Evolutionary conservation across 345 rosid genomes (phyloP).

Genomic region (Lepidium africanum): DNA sequence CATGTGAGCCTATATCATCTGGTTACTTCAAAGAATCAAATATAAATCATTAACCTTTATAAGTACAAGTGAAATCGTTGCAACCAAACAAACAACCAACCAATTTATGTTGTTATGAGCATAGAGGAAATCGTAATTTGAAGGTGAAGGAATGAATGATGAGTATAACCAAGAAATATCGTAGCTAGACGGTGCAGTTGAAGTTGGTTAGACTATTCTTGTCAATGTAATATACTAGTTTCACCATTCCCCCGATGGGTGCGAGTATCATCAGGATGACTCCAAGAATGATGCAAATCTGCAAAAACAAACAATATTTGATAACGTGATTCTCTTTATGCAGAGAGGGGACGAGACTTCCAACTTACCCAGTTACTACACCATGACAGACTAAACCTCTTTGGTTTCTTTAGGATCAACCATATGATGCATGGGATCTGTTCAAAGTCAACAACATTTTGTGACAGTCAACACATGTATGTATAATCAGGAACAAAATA

Average conservation of each 20-base stretch:
- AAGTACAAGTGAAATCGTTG: neutral
- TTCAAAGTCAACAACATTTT: neutral
- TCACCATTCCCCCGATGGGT: constrained; percentile 63
- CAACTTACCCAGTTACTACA: constrained; percentile 46
- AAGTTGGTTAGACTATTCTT: neutral
- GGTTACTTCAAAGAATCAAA: neutral
- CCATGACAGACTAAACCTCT: constrained; percentile 55
- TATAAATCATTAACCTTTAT: neutral
- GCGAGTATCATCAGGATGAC: constrained; percentile 48
- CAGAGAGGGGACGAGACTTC: too few relatives aligned
- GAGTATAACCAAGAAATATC: too few relatives aligned
- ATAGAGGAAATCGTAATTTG: too few relatives aligned
- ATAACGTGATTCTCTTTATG: neutral
- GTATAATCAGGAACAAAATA: too few relatives aligned
- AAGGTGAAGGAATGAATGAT: too few relatives aligned
- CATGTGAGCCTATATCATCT: neutral
- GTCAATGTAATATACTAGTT: neutral
- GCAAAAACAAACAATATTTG: neutral
- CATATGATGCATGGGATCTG: constrained; percentile 76
- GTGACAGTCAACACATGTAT: too few relatives aligned
- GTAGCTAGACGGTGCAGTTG: neutral
- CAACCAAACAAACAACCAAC: neutral
- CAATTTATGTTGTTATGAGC: too few relatives aligned
- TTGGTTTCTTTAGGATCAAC: constrained; percentile 58
- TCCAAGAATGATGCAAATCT: constrained; percentile 58